These are phyloP conservation scores for Boletellus ananiceps DNA, from an alignment of 768 basidiomycete genomes.

Conservation along the genomic window DNA sequence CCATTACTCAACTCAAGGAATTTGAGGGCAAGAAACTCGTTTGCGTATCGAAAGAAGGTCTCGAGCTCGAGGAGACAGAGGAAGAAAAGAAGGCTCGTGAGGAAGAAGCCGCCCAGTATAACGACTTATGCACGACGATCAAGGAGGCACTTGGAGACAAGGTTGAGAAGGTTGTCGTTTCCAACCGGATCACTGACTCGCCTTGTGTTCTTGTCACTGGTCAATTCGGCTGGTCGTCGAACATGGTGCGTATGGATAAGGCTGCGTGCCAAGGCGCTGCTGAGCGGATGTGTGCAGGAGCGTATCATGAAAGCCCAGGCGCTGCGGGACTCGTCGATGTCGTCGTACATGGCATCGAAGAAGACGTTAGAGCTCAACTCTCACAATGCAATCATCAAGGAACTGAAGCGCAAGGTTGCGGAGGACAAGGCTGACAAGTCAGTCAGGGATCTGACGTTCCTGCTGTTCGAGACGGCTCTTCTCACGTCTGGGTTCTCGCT, in stretches of 20 bases:
- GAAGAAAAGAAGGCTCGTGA: constrained; percentile 94
- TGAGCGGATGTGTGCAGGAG: constrained; percentile 44
- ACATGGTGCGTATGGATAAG: constrained; percentile 64
- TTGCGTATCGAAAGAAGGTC: constrained; percentile 97
- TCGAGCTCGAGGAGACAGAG: constrained; percentile 98
- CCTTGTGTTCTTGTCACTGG: constrained; percentile 97
- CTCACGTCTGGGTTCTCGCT: constrained; percentile 94
- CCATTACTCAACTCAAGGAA: constrained; percentile 97
- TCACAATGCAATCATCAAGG: constrained; percentile 87
- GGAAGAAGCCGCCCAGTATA: constrained; percentile 76
- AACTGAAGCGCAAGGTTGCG: constrained; percentile 90
- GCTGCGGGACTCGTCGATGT: constrained; percentile 94
- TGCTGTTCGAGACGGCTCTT: constrained; percentile 95
- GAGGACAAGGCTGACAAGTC: constrained; percentile 99
- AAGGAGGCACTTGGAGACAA: constrained; percentile 99
- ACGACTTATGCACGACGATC: constrained; percentile 88
- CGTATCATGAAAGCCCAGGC: constrained; percentile 99
- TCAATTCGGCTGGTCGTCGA: constrained; percentile 99
- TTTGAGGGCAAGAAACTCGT: constrained; percentile 97
- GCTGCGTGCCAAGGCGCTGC: not conserved
- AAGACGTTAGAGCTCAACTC: constrained; percentile 98
- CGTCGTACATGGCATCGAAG: constrained; percentile 98
- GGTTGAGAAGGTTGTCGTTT: constrained; percentile 98
- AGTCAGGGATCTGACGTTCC: constrained; percentile 91
- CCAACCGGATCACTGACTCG: constrained; percentile 96